Evolutionary conservation across 2,329 filamentous ascomycete genomes (phyloP), one percentile per base, ranked within the genome.

Genomic region (Sphaerulina musiva): DNA sequence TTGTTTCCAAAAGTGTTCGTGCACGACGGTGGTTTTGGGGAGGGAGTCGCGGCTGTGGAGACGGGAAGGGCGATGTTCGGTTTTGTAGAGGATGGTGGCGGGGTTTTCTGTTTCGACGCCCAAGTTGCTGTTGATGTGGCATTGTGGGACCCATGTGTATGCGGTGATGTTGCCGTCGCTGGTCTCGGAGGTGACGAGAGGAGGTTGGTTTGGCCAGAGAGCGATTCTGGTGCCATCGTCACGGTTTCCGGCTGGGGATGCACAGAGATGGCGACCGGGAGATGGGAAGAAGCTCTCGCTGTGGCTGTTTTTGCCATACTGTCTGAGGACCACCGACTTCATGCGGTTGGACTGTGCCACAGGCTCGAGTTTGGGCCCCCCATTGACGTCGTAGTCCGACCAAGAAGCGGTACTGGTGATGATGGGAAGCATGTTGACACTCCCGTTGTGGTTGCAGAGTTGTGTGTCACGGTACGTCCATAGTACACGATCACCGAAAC

Each of bases 381-480:
- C 57, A 12, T 57, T 20, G n/a, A 42, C 26, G 17, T 54, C 51
- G 11, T 49, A 53, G 31, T 60, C 56, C 2, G 56, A 54, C 58
- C 58, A 60, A n/a, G 46, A 51, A 11, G 56, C 58, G 10, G 58
- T 60, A 48, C 54, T 60, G 11, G 50, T 50, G 12, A 59, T 59
- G 42, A 59, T 59, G 1, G 57, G 57, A n/a, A 59, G 48, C 45
- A 54, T 52, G 17, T 54, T 56, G 12, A 57, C 48, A 26, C 46
- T 53, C 23, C 57, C 57, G 23, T 59, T 53, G 14, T 44, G 36
- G 8, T 54, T 57, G 41, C 51, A 57, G 1, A 55, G 46, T 14
- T 59, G 57, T 3, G 58, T 57, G 23, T 60, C 58, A 8, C 58
- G 56, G 31, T 58, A 60, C 1, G 56, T 58, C 58, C 58, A 60